Conservation (phyloP, 1,139 yeast species). For the Debaryomyces nepalensis region DNA sequence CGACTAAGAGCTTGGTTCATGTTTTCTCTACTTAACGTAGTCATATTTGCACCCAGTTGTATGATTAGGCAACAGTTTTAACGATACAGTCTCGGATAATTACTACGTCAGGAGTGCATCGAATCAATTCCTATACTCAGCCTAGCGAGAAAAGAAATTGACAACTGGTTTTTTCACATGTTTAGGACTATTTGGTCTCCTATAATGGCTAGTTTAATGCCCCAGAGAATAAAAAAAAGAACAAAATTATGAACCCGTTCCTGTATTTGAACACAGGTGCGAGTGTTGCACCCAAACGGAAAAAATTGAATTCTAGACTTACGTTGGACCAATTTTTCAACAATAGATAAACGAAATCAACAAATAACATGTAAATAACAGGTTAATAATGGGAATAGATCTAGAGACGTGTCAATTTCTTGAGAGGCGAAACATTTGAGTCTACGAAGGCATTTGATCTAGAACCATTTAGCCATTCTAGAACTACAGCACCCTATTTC, state of each 20-base stretch:
- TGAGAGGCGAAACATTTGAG: too few relatives aligned
- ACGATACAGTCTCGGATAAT: background rate
- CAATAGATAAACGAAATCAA: background rate
- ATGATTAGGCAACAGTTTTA: too few relatives aligned
- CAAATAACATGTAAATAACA: background rate
- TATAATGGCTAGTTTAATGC: background rate
- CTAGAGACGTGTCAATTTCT: too few relatives aligned
- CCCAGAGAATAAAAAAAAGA: conserved; percentile 1
- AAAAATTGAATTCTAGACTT: conserved; percentile 2
- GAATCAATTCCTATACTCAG: background rate
- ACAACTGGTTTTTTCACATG: conserved; percentile 1
- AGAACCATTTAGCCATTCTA: too few relatives aligned
- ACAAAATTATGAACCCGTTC: conserved; percentile 4
- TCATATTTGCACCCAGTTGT: too few relatives aligned
- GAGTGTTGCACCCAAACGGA: conserved; percentile 1
- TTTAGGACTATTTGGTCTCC: background rate
- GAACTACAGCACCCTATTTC: too few relatives aligned
- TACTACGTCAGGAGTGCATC: background rate
- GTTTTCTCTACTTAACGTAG: background rate
- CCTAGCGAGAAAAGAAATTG: conserved; percentile 3
- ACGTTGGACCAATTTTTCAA: background rate
- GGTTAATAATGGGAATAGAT: too few relatives aligned
- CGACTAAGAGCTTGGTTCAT: too few relatives aligned
- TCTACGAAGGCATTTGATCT: too few relatives aligned
- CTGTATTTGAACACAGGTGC: background rate